These are phyloP conservation scores for Pleurotus sapidus DNA, from an alignment of 768 basidiomycete species.

Conservation along the genomic window DNA sequence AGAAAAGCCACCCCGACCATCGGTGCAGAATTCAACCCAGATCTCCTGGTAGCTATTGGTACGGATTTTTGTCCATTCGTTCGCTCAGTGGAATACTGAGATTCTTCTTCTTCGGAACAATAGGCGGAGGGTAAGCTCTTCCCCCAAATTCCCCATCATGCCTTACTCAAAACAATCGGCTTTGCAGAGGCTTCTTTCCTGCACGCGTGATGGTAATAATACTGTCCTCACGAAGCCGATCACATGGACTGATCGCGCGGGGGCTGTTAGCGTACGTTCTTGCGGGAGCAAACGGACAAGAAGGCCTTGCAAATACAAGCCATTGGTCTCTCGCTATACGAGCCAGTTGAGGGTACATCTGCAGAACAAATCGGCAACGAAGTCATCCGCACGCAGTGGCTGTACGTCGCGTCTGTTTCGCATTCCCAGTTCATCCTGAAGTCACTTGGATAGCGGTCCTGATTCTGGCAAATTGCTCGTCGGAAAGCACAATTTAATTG, in stretches of 20 bases:
- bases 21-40: constrained; percentile 78
- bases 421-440: constrained; percentile 7
- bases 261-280: constrained; percentile 69
- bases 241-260: constrained; percentile 4
- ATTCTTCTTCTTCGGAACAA: constrained; percentile 7
- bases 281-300: constrained; percentile 66
- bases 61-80: constrained; percentile 1
- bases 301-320: constrained; percentile 91
- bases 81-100: neutral
- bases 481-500: constrained; percentile 79
- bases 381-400: constrained; percentile 95
- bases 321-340: constrained; percentile 94
- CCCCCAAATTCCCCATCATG: too few species aligned
- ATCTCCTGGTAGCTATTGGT: constrained; percentile 84
- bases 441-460: constrained; percentile 44
- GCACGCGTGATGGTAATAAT: constrained; percentile 78
- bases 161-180: constrained; percentile 2
- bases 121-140: constrained; percentile 77
- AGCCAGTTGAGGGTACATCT: constrained; percentile 75
- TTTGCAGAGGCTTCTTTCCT: constrained; percentile 86
- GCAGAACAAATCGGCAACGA: constrained; percentile 76
- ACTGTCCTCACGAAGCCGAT: neutral
- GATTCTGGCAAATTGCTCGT: constrained; percentile 68
- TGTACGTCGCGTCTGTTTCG: constrained; percentile 46
- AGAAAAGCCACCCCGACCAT: constrained; percentile 64